These are phyloP conservation scores for Cladosporium sp. DNA, from an alignment of 2,329 filamentous ascomycete genomes.

Conservation along the genomic window DNA sequence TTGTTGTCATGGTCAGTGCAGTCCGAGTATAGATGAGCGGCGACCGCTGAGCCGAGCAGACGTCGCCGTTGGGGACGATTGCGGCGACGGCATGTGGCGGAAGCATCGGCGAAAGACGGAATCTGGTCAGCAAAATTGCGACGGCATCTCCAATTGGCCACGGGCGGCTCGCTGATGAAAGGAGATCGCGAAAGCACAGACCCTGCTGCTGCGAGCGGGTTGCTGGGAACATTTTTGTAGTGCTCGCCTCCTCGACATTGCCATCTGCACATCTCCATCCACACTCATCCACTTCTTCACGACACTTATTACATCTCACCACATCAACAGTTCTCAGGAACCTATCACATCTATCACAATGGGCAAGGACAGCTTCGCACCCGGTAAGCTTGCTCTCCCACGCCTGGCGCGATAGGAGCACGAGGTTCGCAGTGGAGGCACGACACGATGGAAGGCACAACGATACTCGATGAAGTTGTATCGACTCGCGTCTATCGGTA, in stretches of 20 bases:
- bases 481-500: not conserved
- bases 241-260: slow-evolving; percentile 2
- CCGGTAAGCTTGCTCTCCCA: slow-evolving; percentile 25
- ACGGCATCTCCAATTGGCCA: not conserved
- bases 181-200: slow-evolving; percentile 1
- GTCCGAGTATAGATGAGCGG: not conserved
- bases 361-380: slow-evolving; percentile 36
- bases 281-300: slow-evolving; percentile 14
- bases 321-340: slow-evolving; percentile 13
- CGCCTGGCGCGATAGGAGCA: not conserved
- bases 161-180: slow-evolving; percentile 1
- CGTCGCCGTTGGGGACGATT: not conserved
- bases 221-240: slow-evolving; percentile 6
- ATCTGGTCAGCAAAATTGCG: slow-evolving; percentile 1
- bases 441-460: not conserved
- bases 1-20: not conserved
- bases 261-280: slow-evolving; percentile 5
- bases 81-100: slow-evolving; percentile 1
- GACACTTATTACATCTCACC: slow-evolving; percentile 6
- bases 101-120: not conserved
- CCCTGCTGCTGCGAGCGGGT: not conserved
- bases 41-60: not conserved
- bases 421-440: not conserved
- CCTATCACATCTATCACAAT: slow-evolving; percentile 26
- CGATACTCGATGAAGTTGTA: not conserved